These are phyloP conservation scores for Viola pubescens DNA, from an alignment of 441 rosid species.

Conservation along the genomic window DNA sequence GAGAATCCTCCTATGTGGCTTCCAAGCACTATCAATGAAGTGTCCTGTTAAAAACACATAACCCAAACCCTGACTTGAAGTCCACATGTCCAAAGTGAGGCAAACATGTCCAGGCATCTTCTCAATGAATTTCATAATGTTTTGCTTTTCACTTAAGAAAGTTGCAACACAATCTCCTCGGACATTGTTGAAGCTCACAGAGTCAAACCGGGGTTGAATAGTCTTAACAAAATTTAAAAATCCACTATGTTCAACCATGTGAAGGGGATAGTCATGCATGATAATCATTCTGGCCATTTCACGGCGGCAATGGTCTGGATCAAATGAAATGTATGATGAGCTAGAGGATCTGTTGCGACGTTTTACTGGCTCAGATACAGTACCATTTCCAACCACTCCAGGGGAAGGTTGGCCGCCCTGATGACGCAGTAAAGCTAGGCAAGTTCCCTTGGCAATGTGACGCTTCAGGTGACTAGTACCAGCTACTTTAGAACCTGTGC, in stretches of 20 bases:
- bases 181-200: constrained; percentile 60
- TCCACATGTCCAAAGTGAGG: constrained; percentile 73
- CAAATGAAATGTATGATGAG: constrained; percentile 41
- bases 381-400: constrained; percentile 15
- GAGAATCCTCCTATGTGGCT: constrained; percentile 61
- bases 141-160: constrained; percentile 76
- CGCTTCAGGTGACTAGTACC: constrained; percentile 97
- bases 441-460: constrained; percentile 70
- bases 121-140: constrained; percentile 51
- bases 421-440: constrained; percentile 49
- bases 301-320: constrained; percentile 71
- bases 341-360: constrained; percentile 58
- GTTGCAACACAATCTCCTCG: constrained; percentile 89
- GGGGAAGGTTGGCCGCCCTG: constrained; percentile 35
- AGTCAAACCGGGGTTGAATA: constrained; percentile 66
- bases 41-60: constrained; percentile 73
- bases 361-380: constrained; percentile 45
- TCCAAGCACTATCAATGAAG: constrained; percentile 82
- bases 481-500: constrained; percentile 71
- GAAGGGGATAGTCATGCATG: constrained; percentile 81
- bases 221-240: constrained; percentile 61
- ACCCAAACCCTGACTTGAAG: constrained; percentile 51
- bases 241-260: constrained; percentile 85
- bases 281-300: constrained; percentile 85
- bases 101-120: constrained; percentile 70